Conservation (phyloP, 495 filamentous ascomycete genomes). For the Penicillium steckii region DNA sequence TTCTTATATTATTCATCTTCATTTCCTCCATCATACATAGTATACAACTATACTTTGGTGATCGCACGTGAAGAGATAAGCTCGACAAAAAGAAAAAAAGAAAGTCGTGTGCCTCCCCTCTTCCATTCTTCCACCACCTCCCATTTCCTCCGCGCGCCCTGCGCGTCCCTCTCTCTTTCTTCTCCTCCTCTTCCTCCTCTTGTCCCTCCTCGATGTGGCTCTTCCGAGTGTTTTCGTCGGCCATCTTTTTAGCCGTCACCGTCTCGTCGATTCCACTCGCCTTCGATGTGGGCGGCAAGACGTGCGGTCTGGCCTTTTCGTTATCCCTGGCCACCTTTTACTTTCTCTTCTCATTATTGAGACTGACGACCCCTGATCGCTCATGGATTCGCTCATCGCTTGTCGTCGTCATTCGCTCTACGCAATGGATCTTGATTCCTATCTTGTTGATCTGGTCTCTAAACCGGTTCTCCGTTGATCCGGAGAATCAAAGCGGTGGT, state of each 20-base stretch:
- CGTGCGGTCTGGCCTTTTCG: slow-evolving; percentile 90
- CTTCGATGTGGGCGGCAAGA: slow-evolving; percentile 95
- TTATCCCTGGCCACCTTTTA: slow-evolving; percentile 85
- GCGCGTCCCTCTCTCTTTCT: slow-evolving; percentile 10
- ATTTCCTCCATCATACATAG: too few species aligned
- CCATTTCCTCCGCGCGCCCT: slow-evolving; percentile 14
- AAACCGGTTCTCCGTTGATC: slow-evolving; percentile 86
- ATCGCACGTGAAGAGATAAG: slow-evolving; percentile 31
- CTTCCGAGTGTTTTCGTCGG: slow-evolving; percentile 67
- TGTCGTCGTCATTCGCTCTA: slow-evolving; percentile 60
- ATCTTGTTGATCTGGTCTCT: slow-evolving; percentile 90
- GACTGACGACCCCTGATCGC: slow-evolving; percentile 74
- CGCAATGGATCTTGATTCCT: slow-evolving; percentile 82
- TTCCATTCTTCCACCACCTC: slow-evolving; percentile 4
- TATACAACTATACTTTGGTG: too few species aligned
- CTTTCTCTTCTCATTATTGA: slow-evolving; percentile 78
- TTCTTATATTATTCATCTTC: too few species aligned
- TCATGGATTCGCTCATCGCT: slow-evolving; percentile 71
- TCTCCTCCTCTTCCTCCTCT: too few species aligned
- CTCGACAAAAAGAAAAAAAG: slow-evolving; percentile 21
- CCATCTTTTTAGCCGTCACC: slow-evolving; percentile 80
- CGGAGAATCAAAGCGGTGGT: slow-evolving; percentile 58
- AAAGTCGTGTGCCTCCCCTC: slow-evolving; percentile 20
- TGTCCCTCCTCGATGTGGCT: too few species aligned
- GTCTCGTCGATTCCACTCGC: slow-evolving; percentile 91